phyloP scores from a whole-genome alignment of 306 rosid species.

The Albizia julibrissin region DNA sequence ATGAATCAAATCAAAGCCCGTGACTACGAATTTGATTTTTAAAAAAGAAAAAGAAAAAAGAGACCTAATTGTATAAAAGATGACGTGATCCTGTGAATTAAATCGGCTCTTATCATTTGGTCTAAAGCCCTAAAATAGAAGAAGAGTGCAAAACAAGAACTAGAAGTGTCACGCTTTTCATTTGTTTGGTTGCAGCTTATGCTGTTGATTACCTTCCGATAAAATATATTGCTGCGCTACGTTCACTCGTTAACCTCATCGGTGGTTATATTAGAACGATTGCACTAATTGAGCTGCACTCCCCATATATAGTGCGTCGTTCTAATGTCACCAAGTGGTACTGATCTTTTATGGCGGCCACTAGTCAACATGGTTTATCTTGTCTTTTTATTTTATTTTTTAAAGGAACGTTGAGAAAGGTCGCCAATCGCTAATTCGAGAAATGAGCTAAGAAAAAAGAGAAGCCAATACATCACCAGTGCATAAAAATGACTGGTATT shows the following conservation, averaged over 20 bases:
- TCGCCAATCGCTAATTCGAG: background rate
- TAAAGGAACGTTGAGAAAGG: background rate
- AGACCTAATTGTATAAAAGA: background rate
- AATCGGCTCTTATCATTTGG: background rate
- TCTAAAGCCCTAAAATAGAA: background rate
- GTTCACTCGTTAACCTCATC: background rate
- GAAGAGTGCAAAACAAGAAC: background rate
- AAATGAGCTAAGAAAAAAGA: background rate
- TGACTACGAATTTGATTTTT: background rate
- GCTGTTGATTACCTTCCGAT: background rate
- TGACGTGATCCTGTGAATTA: background rate
- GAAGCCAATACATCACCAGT: background rate
- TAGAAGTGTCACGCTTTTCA: background rate
- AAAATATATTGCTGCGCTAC: background rate
- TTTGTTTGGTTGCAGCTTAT: background rate
- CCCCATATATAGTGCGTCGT: background rate
- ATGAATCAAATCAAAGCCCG: background rate
- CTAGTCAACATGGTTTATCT: background rate
- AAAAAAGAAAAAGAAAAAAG: no score
- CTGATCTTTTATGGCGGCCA: background rate
- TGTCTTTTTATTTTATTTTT: background rate
- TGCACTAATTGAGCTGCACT: constrained; percentile 2
- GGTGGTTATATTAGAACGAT: constrained; percentile 6
- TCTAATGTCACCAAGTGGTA: background rate
- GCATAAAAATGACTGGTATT: background rate